These are phyloP conservation scores for Dentipellis sp. DNA, from an alignment of 768 basidiomycete species.

Conservation along the genomic window DNA sequence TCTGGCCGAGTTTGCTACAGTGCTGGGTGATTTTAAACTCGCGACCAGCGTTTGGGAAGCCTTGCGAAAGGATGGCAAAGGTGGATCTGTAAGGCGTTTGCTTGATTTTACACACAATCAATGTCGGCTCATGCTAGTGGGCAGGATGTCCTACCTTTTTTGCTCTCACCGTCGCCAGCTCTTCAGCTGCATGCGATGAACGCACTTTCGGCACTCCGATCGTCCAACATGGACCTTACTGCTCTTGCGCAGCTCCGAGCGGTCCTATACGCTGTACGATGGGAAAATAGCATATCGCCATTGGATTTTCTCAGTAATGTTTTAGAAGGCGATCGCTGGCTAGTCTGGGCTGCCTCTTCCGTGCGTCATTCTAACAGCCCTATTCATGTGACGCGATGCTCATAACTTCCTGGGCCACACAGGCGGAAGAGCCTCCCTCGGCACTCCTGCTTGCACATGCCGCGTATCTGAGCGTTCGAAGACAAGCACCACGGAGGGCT, in stretches of 20 bases:
- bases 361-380: conserved; percentile 34
- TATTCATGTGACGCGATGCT: neutral
- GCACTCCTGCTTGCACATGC: conserved; percentile 78
- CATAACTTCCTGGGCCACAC: conserved; percentile 12
- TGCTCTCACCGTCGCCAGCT: conserved; percentile 59
- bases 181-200: conserved; percentile 51
- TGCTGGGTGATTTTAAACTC: conserved; percentile 83
- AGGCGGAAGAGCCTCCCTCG: conserved; percentile 78
- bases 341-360: conserved; percentile 77
- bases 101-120: neutral
- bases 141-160: conserved; percentile 76
- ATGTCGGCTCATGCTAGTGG: neutral
- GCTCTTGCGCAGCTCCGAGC: conserved; percentile 63
- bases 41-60: conserved; percentile 82
- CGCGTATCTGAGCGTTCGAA: conserved; percentile 56
- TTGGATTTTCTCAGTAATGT: conserved; percentile 47
- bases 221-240: conserved; percentile 36
- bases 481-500: conserved; percentile 48
- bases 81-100: conserved; percentile 60
- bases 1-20: conserved; percentile 93
- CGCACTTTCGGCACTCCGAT: conserved; percentile 42
- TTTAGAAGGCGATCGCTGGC: conserved; percentile 76
- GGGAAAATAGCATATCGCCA: conserved; percentile 57
- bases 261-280: conserved; percentile 60
- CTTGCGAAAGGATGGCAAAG: conserved; percentile 77